A percentile compares a stretch with the other conserved stretches of the same genome.
Conservation (phyloP, 1,284 basidiomycete species). For the Athelia sp. region DNA sequence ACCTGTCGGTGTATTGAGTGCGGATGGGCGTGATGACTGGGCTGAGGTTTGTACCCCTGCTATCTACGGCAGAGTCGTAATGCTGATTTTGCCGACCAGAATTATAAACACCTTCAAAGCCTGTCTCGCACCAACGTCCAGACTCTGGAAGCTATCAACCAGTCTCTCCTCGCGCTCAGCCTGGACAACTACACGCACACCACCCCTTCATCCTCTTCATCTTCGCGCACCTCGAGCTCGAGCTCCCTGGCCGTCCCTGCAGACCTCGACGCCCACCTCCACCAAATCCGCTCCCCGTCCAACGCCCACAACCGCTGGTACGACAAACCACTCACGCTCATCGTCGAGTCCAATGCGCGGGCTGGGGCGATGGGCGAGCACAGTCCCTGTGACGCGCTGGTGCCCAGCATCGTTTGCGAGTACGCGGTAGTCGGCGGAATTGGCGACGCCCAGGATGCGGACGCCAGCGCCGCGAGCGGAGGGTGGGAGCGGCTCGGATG, state of each 20-base stretch:
- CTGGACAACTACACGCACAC: constrained; percentile 57
- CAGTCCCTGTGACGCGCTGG: constrained; percentile 87
- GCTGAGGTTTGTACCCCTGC: constrained; percentile 49
- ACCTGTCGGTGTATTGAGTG: constrained; percentile 71
- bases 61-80: too few species aligned
- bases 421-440: constrained; percentile 54
- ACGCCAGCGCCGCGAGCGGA: too few species aligned
- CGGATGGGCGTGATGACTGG: constrained; percentile 85
- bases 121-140: constrained; percentile 63
- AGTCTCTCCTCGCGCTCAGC: constrained; percentile 74
- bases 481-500: constrained; percentile 75
- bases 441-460: too few species aligned
- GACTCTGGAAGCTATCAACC: constrained; percentile 60
- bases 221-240: constrained; percentile 19
- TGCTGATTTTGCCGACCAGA: too few species aligned
- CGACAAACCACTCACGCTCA: constrained; percentile 84
- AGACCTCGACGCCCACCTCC: constrained; percentile 74
- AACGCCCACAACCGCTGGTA: constrained; percentile 86
- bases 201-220: constrained; percentile 30
- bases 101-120: constrained; percentile 66
- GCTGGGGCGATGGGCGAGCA: constrained; percentile 92
- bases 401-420: constrained; percentile 89
- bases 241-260: constrained; percentile 4
- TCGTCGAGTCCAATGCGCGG: constrained; percentile 83
- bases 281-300: constrained; percentile 65